These are phyloP conservation scores for Phytophthora cryptogea DNA, from an alignment of 352 stramenopile species.

Conservation along the genomic window DNA sequence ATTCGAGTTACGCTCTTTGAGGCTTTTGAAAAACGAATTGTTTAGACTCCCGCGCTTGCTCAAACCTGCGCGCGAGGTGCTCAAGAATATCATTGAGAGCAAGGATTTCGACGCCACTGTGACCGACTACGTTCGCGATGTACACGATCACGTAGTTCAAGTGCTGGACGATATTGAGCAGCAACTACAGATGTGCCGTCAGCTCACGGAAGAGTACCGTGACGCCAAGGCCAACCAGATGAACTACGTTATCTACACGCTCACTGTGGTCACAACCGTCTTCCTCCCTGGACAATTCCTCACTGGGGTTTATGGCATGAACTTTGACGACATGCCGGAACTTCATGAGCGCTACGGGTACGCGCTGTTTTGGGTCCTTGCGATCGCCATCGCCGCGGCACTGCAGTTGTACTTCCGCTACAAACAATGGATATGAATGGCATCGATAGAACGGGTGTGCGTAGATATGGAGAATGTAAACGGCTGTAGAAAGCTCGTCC, in stretches of 20 bases:
- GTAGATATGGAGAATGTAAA: constrained; percentile 7
- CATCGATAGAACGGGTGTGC: constrained; percentile 1
- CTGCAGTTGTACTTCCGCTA: constrained; percentile 85
- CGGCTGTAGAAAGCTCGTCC: neutral
- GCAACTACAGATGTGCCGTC: constrained; percentile 78
- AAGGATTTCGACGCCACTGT: constrained; percentile 79
- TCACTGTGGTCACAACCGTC: constrained; percentile 89
- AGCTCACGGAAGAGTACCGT: constrained; percentile 82
- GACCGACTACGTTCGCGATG: constrained; percentile 85
- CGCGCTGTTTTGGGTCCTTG: constrained; percentile 79
- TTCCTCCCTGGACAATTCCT: constrained; percentile 89
- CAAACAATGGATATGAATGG: constrained; percentile 80
- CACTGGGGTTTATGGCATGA: constrained; percentile 91
- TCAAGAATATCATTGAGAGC: constrained; percentile 86
- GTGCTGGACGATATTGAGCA: constrained; percentile 85
- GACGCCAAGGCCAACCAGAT: constrained; percentile 85
- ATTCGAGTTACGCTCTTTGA: constrained; percentile 72
- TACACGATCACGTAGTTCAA: constrained; percentile 83
- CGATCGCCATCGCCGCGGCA: constrained; percentile 64
- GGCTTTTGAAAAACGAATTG: constrained; percentile 81
- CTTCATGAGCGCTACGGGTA: constrained; percentile 84
- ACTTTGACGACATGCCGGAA: constrained; percentile 91
- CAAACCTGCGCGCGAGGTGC: constrained; percentile 81
- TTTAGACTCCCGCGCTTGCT: constrained; percentile 75
- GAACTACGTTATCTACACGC: constrained; percentile 92